Evolutionary conservation across 176 grass and related monocot genomes (phyloP), one percentile per base, ranked within the genome.

Genomic region (Alloteropsis semialata): DNA sequence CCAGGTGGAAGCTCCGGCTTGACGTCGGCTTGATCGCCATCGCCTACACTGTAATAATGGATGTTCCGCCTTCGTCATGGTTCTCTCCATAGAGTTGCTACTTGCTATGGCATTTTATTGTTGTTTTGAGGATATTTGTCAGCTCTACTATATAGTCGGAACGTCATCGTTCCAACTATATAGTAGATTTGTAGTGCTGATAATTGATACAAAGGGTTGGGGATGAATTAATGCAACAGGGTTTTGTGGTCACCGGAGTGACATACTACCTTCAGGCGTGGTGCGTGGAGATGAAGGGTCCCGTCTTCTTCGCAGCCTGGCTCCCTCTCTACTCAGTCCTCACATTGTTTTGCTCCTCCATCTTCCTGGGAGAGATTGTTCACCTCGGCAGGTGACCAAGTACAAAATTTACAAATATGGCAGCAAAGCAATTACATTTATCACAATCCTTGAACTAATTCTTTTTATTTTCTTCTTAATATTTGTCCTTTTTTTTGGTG

Each of bases 1-100:
- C 81, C 0, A 84, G 90, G 81, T 96, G 94, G 94, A 69, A 74
- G 80, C 75, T 93, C 27, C 83, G 72, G n/a, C 84, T 87, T 5
- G 90, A 93, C 34, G 39, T 76, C 76, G 18, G 45, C 57, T 72
- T 93, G 24, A 72, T 96, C 27, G 86, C 88, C 32, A 65, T 97
- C 58, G 37, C 42, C 15, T 89, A 86, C 77, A 65, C 45, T 1
- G 82, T 78, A 60, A 75, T 25, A 16, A 39, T 37, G 33, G 14
- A 38, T 57, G 18, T 27, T 32, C 0, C 56, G 10, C 19, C 0
- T n/a, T n/a, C n/a, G n/a, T n/a, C n/a, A n/a, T n/a, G n/a, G n/a
- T n/a, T n/a, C n/a, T n/a, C n/a, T n/a, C n/a, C n/a, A n/a, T n/a
- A n/a, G n/a, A n/a, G n/a, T n/a, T n/a, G n/a, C n/a, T 2, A 8